Evolutionary conservation across 106 monocot genomes (phyloP).

Genomic region (Dioscorea zingiberensis): DNA sequence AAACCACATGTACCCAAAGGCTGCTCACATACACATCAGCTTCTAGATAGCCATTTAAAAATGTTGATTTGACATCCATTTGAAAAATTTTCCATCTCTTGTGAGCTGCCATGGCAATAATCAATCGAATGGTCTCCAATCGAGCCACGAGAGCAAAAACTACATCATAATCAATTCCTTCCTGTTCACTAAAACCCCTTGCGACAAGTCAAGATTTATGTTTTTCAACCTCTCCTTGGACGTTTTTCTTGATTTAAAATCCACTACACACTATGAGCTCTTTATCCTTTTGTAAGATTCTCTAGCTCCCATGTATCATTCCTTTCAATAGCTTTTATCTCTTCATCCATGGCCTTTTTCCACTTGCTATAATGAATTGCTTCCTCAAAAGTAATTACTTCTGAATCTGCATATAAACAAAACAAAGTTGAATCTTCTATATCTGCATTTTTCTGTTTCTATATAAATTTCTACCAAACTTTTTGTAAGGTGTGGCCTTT

Average conservation of each 20-base stretch:
- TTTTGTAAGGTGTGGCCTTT: no score
- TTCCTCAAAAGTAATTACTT: neutral
- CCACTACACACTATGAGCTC: neutral
- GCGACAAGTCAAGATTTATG: neutral
- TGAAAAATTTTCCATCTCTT: neutral
- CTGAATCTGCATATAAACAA: neutral
- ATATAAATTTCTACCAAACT: neutral
- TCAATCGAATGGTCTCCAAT: neutral
- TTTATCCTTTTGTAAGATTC: neutral
- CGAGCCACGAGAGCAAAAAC: neutral
- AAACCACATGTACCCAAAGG: neutral
- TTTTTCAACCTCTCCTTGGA: neutral
- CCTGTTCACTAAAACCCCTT: neutral
- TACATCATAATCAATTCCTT: neutral
- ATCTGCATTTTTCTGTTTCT: neutral
- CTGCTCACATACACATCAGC: neutral
- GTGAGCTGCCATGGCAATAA: neutral
- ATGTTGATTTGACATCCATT: neutral
- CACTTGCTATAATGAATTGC: neutral
- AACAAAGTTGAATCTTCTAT: no score
- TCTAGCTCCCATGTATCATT: neutral
- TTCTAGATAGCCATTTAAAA: neutral
- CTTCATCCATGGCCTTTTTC: conserved; percentile 1
- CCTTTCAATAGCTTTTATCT: neutral
- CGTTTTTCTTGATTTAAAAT: neutral